Base-by-base conservation (phyloP, 768 basidiomycete genomes). In the Trametes coccinea region DNA sequence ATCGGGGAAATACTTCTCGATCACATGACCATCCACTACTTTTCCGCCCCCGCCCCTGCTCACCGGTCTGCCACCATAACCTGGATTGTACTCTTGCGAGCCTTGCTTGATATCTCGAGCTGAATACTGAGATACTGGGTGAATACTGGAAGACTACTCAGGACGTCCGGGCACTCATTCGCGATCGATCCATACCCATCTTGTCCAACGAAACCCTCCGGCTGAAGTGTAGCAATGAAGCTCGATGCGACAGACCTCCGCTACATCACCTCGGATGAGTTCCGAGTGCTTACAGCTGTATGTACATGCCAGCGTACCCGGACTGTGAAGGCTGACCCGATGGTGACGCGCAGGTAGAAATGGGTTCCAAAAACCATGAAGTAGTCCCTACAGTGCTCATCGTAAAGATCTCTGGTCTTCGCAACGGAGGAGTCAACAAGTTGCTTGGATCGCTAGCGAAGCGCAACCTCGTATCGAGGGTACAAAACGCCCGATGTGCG, bases 331-430 rank as follows among this genome's bases (percentile, higher is more conserved):
- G n/a, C 31, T 30, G 33, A 48, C 10, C 27, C 47, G 10, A n/a
- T 4, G 43, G 5, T 44, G 6, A 30, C 22, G 39, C 14, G n/a
- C 56, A 98, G 95, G 92, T 92, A 39, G 97, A 99, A 78, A 93
- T 96, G 82, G 97, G 96, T 17, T 95, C 92, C 4, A 97, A 97
- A 79, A 98, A 98, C 72, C 97, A 99, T 70, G 92, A 98, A 75
- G 83, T 97, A 40, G 95, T 99, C 13, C 97, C 97, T 2, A 87
- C 90, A 7, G 75, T 84, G 0, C 84, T 98, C 66, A 92, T 98
- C 63, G 88, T 90, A 4, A 93, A 96, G 74, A 90, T 98, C 45
- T 95, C 95, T 3, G 92, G 93, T n/a, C 78, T 98, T 46, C 82
- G 94, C 39, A 89, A 88, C 60, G 97, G 97, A 48, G 94, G 95